Evolutionary conservation across 2,329 filamentous ascomycete species (phyloP).

Genomic region (Scytalidium lignicola): DNA sequence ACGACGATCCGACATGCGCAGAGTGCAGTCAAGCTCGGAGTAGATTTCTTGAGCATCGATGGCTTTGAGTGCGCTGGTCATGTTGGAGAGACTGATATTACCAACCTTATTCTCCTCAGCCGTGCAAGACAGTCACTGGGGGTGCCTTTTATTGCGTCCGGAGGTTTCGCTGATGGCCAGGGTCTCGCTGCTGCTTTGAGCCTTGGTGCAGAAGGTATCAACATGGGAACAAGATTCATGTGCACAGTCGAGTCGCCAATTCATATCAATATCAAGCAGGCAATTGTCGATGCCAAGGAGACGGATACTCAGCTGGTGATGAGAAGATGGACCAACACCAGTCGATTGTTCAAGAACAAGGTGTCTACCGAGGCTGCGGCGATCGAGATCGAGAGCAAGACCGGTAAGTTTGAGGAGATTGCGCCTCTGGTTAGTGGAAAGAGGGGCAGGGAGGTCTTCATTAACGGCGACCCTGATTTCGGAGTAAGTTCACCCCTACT

Average conservation of each 20-base stretch:
- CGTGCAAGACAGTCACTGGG: conserved; percentile 77
- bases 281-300: conserved; percentile 84
- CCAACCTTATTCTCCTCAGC: conserved; percentile 83
- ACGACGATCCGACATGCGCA: conserved; percentile 92
- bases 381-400: conserved; percentile 76
- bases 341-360: conserved; percentile 83
- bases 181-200: conserved; percentile 87
- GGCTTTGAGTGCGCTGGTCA: conserved; percentile 95
- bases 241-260: conserved; percentile 90
- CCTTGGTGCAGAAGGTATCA: conserved; percentile 88
- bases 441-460: conserved; percentile 83
- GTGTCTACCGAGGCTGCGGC: conserved; percentile 74
- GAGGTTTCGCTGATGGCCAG: conserved; percentile 91
- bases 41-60: conserved; percentile 95
- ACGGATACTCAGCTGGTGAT: conserved; percentile 87
- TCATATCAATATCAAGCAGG: conserved; percentile 87
- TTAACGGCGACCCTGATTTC: conserved; percentile 85
- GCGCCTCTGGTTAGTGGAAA: conserved; percentile 85
- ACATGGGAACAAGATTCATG: conserved; percentile 99
- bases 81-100: conserved; percentile 82
- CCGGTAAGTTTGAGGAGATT: conserved; percentile 85
- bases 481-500: conserved; percentile 57
- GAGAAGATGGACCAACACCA: conserved; percentile 89
- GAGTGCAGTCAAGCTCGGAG: conserved; percentile 86
- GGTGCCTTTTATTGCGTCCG: conserved; percentile 91